phyloP scores from a whole-genome alignment of 495 filamentous ascomycete species.

The Trichocladium antarcticum region DNA sequence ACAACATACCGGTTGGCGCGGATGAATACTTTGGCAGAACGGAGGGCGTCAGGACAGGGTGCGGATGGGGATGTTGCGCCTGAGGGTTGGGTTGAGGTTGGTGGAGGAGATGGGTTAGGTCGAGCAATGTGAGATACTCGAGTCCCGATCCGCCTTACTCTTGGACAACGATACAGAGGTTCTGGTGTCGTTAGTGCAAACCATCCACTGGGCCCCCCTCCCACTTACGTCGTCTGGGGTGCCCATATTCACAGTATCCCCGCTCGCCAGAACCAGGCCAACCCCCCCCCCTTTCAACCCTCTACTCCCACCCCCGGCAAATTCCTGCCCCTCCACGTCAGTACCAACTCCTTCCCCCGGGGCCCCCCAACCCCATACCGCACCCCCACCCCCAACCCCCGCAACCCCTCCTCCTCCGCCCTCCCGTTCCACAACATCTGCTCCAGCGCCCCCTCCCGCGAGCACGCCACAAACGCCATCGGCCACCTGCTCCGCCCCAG shows the following conservation, averaged over 20 bases:
- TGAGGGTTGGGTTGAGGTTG: too few relatives aligned
- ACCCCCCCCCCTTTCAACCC: not conserved
- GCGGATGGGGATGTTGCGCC: too few relatives aligned
- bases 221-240: too few relatives aligned
- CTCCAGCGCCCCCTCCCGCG: slow-evolving; percentile 38
- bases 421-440: slow-evolving; percentile 62
- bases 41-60: too few relatives aligned
- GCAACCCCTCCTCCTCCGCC: slow-evolving; percentile 53
- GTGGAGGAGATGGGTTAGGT: not conserved
- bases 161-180: not conserved
- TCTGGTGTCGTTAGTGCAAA: not conserved
- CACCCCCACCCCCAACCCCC: slow-evolving; percentile 49
- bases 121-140: not conserved
- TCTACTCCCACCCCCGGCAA: slow-evolving; percentile 7
- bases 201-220: too few relatives aligned
- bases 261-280: too few relatives aligned
- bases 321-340: slow-evolving; percentile 50
- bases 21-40: too few relatives aligned
- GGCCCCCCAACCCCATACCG: slow-evolving; percentile 31
- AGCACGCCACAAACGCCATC: slow-evolving; percentile 47
- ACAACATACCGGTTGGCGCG: too few relatives aligned
- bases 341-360: slow-evolving; percentile 26
- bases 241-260: too few relatives aligned
- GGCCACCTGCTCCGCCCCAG: slow-evolving; percentile 55
- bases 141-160: not conserved